Evolutionary conservation across 2,329 filamentous ascomycete genomes (phyloP), one percentile per base, ranked within the genome.

Genomic region (Trichoderma breve): DNA sequence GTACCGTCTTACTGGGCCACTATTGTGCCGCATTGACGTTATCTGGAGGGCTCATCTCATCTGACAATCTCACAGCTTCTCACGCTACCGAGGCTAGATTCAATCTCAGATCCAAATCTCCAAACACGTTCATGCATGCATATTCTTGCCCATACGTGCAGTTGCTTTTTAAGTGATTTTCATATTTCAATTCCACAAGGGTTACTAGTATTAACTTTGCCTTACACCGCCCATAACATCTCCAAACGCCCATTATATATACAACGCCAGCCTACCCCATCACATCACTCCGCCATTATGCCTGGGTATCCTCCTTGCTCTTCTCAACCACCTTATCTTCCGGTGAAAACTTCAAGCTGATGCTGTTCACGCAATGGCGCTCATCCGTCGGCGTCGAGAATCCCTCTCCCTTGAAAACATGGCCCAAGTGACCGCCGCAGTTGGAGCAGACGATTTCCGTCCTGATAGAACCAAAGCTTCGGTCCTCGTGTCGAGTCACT

Each of bases 401-500:
- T 34, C 92, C 92, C 82, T 97, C 94, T 15, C 94, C 94, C 85
- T 97, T 96, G 82, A 97, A 97, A 12, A 97, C 94, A 84, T 97
- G 94, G n/a, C 94, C 94, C 73, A 97, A 81, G 82, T 97, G 94
- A 2, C 96, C 96, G 28, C 96, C 97, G 80, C 96, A 99, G 81
- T 97, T 97, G 74, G 90, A 89, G 83, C 96, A 99, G 9, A 97
- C 91, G 78, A 99, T 99, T 85, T 99, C 96, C 15, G 90, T 98
- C 75, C 96, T 87, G 79, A 86, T 80, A 93, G 97, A 97, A 61
- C 95, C 95, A 66, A 94, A 87, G 0, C 90, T 86, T 62, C 83
- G 84, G 81, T 99, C 96, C 74, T 90, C 89, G 78, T 95, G 92
- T 74, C 95, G 87, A 43, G 89, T 93, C 14, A 99, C 94, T 1